Percentiles rank a stretch among this genome's conserved stretches.
Evolutionary conservation across 192 early-diverging fungal genomes (phyloP).

Genomic region (Coemansia sp.): DNA sequence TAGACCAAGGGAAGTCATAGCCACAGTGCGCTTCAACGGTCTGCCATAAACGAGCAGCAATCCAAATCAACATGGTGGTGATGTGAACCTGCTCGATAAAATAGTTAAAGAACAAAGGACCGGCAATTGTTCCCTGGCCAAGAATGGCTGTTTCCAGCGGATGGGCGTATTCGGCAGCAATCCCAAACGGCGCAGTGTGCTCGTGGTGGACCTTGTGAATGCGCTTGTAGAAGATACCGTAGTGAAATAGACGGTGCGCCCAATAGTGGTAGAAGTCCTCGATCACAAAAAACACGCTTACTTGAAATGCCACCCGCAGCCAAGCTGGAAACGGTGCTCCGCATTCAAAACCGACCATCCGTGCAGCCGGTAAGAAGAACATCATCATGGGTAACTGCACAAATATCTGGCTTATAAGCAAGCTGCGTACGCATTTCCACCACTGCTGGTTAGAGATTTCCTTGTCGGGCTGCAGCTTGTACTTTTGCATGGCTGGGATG

Average conservation of each 20-base stretch:
- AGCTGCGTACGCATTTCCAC: conserved; percentile 58
- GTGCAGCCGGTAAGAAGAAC: conserved; percentile 61
- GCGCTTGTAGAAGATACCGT: conserved; percentile 64
- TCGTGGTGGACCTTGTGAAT: conserved; percentile 81
- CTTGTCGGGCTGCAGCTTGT: conserved; percentile 70
- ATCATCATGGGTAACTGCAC: conserved; percentile 69
- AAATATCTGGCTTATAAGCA: conserved; percentile 63
- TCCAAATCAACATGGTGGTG: conserved; percentile 67
- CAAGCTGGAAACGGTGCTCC: conserved; percentile 65
- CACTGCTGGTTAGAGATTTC: conserved; percentile 55
- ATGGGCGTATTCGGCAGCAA: conserved; percentile 71
- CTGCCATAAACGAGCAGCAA: conserved; percentile 61
- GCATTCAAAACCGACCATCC: conserved; percentile 62
- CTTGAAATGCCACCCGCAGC: conserved; percentile 49
- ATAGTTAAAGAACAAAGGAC: conserved; percentile 57
- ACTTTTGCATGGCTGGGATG: conserved; percentile 71
- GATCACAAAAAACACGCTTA: conserved; percentile 60
- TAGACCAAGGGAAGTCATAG: conserved; percentile 81
- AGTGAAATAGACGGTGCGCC: conserved; percentile 69
- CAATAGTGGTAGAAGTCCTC: conserved; percentile 76
- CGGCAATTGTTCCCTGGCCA: conserved; percentile 61
- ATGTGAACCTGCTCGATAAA: conserved; percentile 63
- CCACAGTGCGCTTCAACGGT: conserved; percentile 73
- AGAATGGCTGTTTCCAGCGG: conserved; percentile 68
- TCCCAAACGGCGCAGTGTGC: conserved; percentile 71